A percentile compares a stretch with the other conserved stretches of the same genome.
phyloP scores from a whole-genome alignment of 352 stramenopile genomes.

The Phytophthora podocarpi region DNA sequence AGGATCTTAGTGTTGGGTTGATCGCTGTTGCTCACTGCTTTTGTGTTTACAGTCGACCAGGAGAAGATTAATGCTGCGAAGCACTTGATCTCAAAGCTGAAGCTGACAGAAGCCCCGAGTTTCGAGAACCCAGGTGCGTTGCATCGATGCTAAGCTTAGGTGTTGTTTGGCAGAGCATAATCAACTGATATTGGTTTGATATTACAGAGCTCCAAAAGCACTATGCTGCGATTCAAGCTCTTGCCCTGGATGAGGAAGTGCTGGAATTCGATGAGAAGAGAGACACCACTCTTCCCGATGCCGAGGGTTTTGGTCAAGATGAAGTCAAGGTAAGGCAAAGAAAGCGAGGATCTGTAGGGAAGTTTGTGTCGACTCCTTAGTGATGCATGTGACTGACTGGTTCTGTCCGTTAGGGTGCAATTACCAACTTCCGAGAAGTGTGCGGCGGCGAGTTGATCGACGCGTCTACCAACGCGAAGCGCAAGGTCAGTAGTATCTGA shows the following conservation, averaged over 20 bases:
- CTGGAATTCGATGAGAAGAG: conserved; percentile 80
- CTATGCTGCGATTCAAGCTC: conserved; percentile 78
- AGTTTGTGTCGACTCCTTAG: background rate
- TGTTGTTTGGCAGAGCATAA: too few species aligned
- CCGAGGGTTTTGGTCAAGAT: conserved; percentile 64
- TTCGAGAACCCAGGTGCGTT: conserved; percentile 81
- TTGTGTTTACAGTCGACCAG: conserved; percentile 34
- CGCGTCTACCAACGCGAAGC: conserved; percentile 49
- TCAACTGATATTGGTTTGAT: conserved; percentile 1
- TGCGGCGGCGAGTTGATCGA: conserved; percentile 62
- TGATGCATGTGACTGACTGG: background rate
- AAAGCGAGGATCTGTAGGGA: background rate
- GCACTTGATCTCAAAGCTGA: conserved; percentile 72
- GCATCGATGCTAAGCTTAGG: too few species aligned
- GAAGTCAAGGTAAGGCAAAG: conserved; percentile 60
- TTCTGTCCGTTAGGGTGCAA: conserved; percentile 40
- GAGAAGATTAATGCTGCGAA: conserved; percentile 74
- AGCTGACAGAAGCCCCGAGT: conserved; percentile 68
- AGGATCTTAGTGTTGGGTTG: background rate
- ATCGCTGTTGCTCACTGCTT: conserved; percentile 9
- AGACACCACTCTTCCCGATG: conserved; percentile 77
- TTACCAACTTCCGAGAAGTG: conserved; percentile 47
- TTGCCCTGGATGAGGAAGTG: conserved; percentile 73
- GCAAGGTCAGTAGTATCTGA: conserved; percentile 39
- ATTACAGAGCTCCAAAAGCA: conserved; percentile 83